These are phyloP conservation scores for Ormosia emarginata DNA, from an alignment of 306 rosid species.

Conservation along the genomic window DNA sequence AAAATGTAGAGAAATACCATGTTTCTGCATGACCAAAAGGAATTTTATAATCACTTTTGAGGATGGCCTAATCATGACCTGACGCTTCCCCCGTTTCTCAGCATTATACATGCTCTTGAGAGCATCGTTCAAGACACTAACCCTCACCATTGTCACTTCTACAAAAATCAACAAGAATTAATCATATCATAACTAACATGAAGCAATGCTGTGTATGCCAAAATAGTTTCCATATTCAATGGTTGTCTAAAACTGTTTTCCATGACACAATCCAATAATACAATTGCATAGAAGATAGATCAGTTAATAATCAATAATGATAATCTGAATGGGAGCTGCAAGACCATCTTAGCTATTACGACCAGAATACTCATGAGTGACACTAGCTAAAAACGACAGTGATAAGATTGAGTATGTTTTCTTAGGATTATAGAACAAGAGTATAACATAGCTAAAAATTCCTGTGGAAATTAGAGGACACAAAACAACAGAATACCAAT, in stretches of 20 bases:
- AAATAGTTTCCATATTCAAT: neutral
- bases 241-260: too few species aligned
- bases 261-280: neutral
- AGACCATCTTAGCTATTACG: neutral
- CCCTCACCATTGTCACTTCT: conserved; percentile 34
- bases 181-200: neutral
- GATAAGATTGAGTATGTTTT: too few species aligned
- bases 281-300: neutral
- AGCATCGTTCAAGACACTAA: conserved; percentile 38
- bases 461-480: neutral
- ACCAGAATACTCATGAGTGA: neutral
- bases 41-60: conserved; percentile 29
- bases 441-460: neutral
- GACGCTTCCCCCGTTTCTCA: conserved; percentile 33
- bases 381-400: neutral
- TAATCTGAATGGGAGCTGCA: neutral
- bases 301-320: too few species aligned
- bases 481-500: neutral
- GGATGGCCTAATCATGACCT: conserved; percentile 37
- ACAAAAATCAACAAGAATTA: neutral
- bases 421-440: neutral
- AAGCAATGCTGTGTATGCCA: too few species aligned
- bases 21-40: conserved; percentile 38
- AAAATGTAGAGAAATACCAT: neutral
- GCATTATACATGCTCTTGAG: conserved; percentile 41